phyloP scores from a whole-genome alignment of 2,329 filamentous ascomycete species.

The Rhytidhysteron rufulum region DNA sequence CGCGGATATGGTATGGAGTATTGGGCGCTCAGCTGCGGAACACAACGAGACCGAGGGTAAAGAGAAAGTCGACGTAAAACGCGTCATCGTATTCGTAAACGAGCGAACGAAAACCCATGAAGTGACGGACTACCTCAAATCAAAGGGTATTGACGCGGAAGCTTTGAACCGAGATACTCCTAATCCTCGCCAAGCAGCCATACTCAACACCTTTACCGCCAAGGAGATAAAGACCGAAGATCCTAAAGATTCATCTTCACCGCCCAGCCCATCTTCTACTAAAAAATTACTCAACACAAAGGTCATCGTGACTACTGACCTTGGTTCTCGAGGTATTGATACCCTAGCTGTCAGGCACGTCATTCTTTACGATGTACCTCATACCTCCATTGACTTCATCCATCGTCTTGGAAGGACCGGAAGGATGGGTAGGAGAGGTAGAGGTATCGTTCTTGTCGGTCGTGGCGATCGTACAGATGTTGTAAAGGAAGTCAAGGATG shows the following conservation, averaged over 20 bases:
- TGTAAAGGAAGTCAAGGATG: constrained; percentile 86
- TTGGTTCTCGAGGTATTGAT: constrained; percentile 90
- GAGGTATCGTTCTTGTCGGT: constrained; percentile 86
- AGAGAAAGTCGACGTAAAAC: constrained; percentile 65
- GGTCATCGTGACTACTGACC: constrained; percentile 89
- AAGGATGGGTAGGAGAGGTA: constrained; percentile 84
- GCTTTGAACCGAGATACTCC: constrained; percentile 81
- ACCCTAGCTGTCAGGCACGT: constrained; percentile 88
- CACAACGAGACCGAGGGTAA: constrained; percentile 42
- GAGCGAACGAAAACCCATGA: constrained; percentile 85
- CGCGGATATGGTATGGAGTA: constrained; percentile 90
- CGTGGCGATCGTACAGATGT: constrained; percentile 86
- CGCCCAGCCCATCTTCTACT: constrained; percentile 4
- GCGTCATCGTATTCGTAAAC: constrained; percentile 94
- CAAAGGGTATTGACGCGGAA: constrained; percentile 84
- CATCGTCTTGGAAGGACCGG: constrained; percentile 90
- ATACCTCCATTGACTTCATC: constrained; percentile 97
- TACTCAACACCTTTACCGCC: constrained; percentile 65
- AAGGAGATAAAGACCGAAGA: constrained; percentile 7
- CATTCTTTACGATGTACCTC: constrained; percentile 94
- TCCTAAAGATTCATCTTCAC: not conserved
- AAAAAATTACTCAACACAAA: constrained; percentile 70
- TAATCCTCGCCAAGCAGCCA: constrained; percentile 71
- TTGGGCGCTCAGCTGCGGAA: constrained; percentile 68
- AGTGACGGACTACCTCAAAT: constrained; percentile 71